Base-by-base conservation (phyloP, 140 eudicot species). In the Flaveria floridana region DNA sequence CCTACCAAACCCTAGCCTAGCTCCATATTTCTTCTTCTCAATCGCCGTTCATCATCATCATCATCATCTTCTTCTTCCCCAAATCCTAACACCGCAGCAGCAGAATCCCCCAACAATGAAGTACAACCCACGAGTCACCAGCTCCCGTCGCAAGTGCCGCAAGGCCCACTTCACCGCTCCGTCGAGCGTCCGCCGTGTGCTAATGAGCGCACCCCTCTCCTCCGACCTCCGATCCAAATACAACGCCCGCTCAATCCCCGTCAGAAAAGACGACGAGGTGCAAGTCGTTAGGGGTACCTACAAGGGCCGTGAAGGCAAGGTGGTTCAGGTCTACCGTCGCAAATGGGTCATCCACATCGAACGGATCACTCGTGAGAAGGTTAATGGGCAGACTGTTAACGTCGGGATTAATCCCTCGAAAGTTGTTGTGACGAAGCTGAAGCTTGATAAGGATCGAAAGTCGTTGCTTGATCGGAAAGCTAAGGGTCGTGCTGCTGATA, bases 131-230 rank as follows among this genome's bases (percentile, higher is more conserved):
- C 51, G 71, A 65, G 71, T 63, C 69, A 28, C 69, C 69, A 63
- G 69, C 69, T 63, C 69, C 47, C 69, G 69, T 16, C 69, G 69
- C 71, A 65, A 65, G 41, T 65, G 52, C 71, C 71, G 71, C 71
- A 65, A 65, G 65, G 65, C 37, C 37, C 65, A 58, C 37, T 58
- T 58, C 65, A 20, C 65, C 34, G 37, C 65, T 1, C 65, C 65
- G 7, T 58, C 65, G 2, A 58, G 65, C 65, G 65, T 58, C 65
- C 65, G 65, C 37, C 65, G 65, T 21, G 37, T 58, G n/a, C 65
- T 58, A 2, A 58, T 58, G 65, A 58, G 65, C 65, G 65, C 65
- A 2, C 65, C 65, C 26, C 62, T 55, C 62, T 55, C 62, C 62
- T 16, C 62, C 12, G 62, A 55, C 26, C 62, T 55, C 62, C 37